Base-by-base conservation (phyloP, 1,284 basidiomycete species). In the Rhodotorula mucilaginosa region DNA sequence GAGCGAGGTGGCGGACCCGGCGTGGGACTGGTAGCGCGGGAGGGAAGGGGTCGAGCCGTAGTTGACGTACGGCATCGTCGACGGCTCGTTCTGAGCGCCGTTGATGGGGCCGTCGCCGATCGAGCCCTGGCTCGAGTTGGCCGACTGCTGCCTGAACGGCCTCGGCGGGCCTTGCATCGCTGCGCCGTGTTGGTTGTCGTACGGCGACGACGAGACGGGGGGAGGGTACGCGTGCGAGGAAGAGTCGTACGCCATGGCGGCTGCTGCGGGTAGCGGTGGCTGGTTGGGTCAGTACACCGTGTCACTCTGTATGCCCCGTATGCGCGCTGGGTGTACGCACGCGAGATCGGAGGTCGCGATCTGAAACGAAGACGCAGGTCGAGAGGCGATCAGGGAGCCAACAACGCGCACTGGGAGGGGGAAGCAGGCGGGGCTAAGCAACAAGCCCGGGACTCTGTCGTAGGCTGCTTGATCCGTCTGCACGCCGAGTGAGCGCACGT, bases 11-110 rank as follows among this genome's bases (percentile, higher is more conserved):
- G 60, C 61, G 13, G 70, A 72, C 31, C 67, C 67, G 3, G 61
- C 31, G 47, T 61, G 58, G 26, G 73, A 71, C 58, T 70, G 69
- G 70, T 77, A 77, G 52, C 76, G 69, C 39, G 76, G 76, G 56
- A 77, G 68, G 34, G 72, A 74, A 12, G 76, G 76, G n/a, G 59
- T 44, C 51, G 73, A 74, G 54, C 56, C 65, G 62, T 74, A 72
- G 72, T 65, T 67, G 59, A 67, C 68, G 61, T 72, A 72, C 16
- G 71, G 68, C 67, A 72, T 68, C 29, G 58, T 48, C 44, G 19
- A 21, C 46, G 59, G 63, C 44, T 70, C 70, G 48, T 47, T 19
- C 44, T 46, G 13, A 44, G 13, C 29, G 31, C 13, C n/a, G 44
- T 60, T 44, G 6, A 34, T 34, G 58, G 23, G 44, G 31, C 13